Evolutionary conservation across 345 rosid species (phyloP).

Genomic region (Stellera chamaejasme): DNA sequence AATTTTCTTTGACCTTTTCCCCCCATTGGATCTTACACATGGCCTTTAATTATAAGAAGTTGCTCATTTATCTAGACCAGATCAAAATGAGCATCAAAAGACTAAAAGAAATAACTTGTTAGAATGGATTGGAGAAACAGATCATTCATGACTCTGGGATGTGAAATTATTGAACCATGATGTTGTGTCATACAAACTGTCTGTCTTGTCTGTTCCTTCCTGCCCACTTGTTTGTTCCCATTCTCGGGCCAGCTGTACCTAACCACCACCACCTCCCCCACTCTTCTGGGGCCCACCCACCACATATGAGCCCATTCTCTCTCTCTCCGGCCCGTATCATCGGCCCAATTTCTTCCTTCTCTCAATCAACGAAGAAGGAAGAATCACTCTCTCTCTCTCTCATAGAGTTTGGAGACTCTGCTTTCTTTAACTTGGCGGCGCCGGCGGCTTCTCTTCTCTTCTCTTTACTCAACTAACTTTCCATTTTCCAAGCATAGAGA

Average conservation of each 20-base stretch:
- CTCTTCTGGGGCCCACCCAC: constrained; percentile 21
- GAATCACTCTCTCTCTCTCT: no score
- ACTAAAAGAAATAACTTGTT: constrained; percentile 5
- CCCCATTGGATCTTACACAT: background rate
- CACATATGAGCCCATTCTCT: constrained; percentile 14
- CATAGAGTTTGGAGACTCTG: no score
- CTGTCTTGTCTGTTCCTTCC: constrained; percentile 46
- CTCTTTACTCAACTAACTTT: constrained; percentile 15
- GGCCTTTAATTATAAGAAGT: background rate
- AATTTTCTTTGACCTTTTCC: no score
- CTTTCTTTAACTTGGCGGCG: no score
- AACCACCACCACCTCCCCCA: constrained; percentile 16
- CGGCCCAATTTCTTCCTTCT: constrained; percentile 8
- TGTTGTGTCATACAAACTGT: constrained; percentile 31
- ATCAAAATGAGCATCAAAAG: constrained; percentile 11
- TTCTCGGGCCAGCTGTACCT: constrained; percentile 29
- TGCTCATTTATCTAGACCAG: constrained; percentile 39
- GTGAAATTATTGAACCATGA: constrained; percentile 24
- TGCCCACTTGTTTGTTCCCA: constrained; percentile 31
- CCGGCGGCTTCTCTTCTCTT: background rate
- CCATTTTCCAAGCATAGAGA: constrained; percentile 36
- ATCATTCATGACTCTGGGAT: background rate
- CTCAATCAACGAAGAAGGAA: background rate
- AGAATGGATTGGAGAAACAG: background rate
- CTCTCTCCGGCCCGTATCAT: constrained; percentile 20